Evolutionary conservation across 2,329 filamentous ascomycete species (phyloP).

Genomic region (Fusarium solani-melongenae): DNA sequence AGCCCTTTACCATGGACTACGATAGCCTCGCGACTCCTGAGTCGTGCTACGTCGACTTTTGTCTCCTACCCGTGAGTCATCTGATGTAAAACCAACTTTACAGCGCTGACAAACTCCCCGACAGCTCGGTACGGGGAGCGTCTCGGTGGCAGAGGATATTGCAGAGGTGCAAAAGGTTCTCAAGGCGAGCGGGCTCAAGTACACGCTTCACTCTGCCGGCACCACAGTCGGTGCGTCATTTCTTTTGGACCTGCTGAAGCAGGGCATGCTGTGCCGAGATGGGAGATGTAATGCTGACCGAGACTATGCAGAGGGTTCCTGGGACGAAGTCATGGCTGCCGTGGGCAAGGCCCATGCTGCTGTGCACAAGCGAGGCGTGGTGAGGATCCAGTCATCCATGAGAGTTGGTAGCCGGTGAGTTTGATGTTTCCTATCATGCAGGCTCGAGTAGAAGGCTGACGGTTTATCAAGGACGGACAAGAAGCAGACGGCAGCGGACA

Average conservation of each 20-base stretch:
- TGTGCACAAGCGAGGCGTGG: conserved; percentile 80
- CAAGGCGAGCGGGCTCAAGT: conserved; percentile 81
- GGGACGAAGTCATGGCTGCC: conserved; percentile 87
- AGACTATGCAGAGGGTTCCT: conserved; percentile 77
- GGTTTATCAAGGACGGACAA: conserved; percentile 77
- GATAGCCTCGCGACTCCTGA: conserved; percentile 71
- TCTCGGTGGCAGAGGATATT: conserved; percentile 84
- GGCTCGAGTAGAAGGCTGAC: conserved; percentile 1
- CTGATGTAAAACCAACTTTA: background rate
- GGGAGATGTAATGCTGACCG: background rate
- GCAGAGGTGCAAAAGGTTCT: conserved; percentile 89
- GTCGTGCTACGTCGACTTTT: conserved; percentile 89
- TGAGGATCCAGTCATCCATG: conserved; percentile 90
- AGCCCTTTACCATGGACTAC: conserved; percentile 55
- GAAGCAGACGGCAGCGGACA: conserved; percentile 82
- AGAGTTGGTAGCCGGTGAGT: conserved; percentile 80
- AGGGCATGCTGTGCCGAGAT: background rate
- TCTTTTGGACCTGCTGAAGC: background rate
- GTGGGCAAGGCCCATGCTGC: conserved; percentile 88
- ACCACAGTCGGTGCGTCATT: conserved; percentile 83
- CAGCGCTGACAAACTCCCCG: conserved; percentile 8
- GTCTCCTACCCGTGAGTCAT: conserved; percentile 78
- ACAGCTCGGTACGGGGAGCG: conserved; percentile 81
- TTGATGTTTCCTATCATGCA: background rate
- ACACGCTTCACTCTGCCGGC: conserved; percentile 92